Conservation (phyloP, 352 stramenopile genomes). For the Aphanomyces invadans region DNA sequence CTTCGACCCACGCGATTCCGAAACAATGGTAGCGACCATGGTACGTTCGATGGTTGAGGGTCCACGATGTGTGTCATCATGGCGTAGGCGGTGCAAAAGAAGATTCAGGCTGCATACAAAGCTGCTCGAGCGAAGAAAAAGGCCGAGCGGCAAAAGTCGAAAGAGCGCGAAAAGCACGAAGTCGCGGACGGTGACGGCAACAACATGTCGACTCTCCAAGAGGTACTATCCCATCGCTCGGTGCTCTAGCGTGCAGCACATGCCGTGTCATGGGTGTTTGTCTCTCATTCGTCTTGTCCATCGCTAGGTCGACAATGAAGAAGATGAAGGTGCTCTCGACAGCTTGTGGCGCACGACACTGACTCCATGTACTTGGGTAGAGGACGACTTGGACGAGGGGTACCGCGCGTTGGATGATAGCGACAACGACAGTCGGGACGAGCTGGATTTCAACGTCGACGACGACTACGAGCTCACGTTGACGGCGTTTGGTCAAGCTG, state of each 20-base stretch:
- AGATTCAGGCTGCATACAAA: constrained; percentile 60
- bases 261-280: too few relatives aligned
- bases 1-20: constrained; percentile 41
- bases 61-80: constrained; percentile 29
- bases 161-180: constrained; percentile 20
- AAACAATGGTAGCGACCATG: constrained; percentile 32
- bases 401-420: constrained; percentile 34
- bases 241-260: too few relatives aligned
- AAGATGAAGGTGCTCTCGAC: constrained; percentile 26
- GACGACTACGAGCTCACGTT: constrained; percentile 57
- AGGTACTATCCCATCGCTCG: constrained; percentile 39
- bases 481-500: constrained; percentile 50
- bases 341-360: too few relatives aligned
- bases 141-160: constrained; percentile 41
- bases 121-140: constrained; percentile 50
- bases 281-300: constrained; percentile 8
- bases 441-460: constrained; percentile 43
- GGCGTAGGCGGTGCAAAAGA: constrained; percentile 44
- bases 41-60: background rate
- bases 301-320: constrained; percentile 26
- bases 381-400: constrained; percentile 41
- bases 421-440: constrained; percentile 36
- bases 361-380: constrained; percentile 13
- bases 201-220: constrained; percentile 62
- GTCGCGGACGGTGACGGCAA: constrained; percentile 15